Conservation (phyloP, 208 protist species). For the Acanthamoeba healyi region DNA sequence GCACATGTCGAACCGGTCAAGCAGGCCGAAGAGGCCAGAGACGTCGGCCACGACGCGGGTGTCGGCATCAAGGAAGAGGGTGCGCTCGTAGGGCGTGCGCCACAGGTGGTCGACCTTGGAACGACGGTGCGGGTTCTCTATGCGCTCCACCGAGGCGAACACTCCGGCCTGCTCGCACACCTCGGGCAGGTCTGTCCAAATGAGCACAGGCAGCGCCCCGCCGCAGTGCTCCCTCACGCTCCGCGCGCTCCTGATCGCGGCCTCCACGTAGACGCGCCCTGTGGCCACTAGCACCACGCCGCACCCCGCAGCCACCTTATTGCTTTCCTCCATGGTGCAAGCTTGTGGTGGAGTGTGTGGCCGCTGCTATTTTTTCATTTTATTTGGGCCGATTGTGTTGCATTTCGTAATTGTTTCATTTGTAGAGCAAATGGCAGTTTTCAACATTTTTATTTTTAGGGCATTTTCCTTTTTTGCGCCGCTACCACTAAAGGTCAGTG, state of each 20-base stretch:
- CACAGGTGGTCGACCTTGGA: slow-evolving; percentile 65
- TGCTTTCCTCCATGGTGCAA: background rate
- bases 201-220: background rate
- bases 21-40: slow-evolving; percentile 6
- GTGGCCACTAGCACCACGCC: slow-evolving; percentile 30
- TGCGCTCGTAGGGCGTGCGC: slow-evolving; percentile 51
- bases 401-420: too few relatives aligned
- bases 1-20: slow-evolving; percentile 41
- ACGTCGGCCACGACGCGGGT: slow-evolving; percentile 59
- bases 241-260: background rate
- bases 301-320: background rate
- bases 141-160: slow-evolving; percentile 18
- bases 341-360: too few relatives aligned
- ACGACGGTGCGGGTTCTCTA: slow-evolving; percentile 48
- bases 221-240: slow-evolving; percentile 47
- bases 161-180: background rate
- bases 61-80: slow-evolving; percentile 50
- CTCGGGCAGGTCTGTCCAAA: slow-evolving; percentile 36
- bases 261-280: slow-evolving; percentile 3
- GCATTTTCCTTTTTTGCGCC: too few relatives aligned
- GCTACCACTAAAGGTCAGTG: too few relatives aligned
- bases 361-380: background rate
- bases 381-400: background rate
- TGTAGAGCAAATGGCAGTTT: too few relatives aligned
- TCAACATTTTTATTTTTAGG: too few relatives aligned